Base-by-base conservation (phyloP, 441 rosid species). In the Adansonia gregorii region DNA sequence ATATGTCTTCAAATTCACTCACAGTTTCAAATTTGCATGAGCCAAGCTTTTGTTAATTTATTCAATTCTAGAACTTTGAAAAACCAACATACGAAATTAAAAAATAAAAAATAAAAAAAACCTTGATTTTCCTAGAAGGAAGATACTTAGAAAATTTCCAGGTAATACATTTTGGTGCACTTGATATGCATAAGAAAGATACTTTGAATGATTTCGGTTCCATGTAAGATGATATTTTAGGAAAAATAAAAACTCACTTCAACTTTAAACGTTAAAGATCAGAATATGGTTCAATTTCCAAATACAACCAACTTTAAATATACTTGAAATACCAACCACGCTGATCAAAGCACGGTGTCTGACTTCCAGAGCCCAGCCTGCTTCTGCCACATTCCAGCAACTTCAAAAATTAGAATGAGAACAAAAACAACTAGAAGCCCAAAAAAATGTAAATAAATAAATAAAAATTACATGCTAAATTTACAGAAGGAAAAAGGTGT, bases 331-430 rank as follows among this genome's bases (percentile, higher is more conserved):
- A 87, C 93, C 83, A 59, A 87, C 89, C 87, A 51, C 73, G 76
- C 55, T 72, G 86, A 81, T 80, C 88, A 64, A 64, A 75, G 80
- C 76, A 79, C 31, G 39, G 78, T 45, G 54, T 86, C 86, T 19
- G 86, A 80, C 81, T 83, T 88, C 89, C 88, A 85, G 78, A 86
- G 85, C 35, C 89, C 83, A 22, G 86, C 82, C 77, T 84, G 87
- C 76, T 86, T 76, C 87, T 83, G 88, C 76, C 75, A 86, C 17
- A 19, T 59, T 70, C 49, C 52, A 77, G 60, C 8, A 68, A 75
- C 22, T 24, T 72, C 72, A 24, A 56, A 12, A 20, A 61, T 67
- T 67, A 61, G 2, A 27, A 69, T 8, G 72, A 45, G 52, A 24
- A 74, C 27, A 24, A 24, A 24, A 24, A 24, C 27, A 24, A 24